Conservation (phyloP, 139 green algal genomes). For the Closterium sp. region DNA sequence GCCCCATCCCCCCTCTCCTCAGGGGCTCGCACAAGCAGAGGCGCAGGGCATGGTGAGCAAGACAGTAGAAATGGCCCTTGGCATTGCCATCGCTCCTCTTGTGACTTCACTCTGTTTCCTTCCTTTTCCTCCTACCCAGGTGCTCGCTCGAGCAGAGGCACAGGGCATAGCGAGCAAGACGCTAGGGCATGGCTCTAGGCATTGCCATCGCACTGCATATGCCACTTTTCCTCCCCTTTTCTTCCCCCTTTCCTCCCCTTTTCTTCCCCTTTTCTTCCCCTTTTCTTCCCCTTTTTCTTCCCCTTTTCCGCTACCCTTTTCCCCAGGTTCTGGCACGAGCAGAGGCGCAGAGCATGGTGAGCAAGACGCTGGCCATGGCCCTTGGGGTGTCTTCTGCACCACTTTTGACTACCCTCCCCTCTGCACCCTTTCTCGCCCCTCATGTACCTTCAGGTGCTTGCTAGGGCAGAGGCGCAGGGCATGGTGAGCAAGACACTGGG, state of each 20-base stretch:
- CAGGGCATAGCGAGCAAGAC: constrained; percentile 49
- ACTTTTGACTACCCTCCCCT: neutral
- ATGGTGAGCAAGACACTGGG: constrained; percentile 48
- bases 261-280: too few relatives aligned
- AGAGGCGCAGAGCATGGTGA: constrained; percentile 9
- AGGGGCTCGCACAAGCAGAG: constrained; percentile 32
- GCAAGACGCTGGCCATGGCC: constrained; percentile 18
- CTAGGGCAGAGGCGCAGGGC: constrained; percentile 48
- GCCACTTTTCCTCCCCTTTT: too few relatives aligned
- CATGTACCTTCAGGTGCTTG: constrained; percentile 22
- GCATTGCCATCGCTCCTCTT: constrained; percentile 12
- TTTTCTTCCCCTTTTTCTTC: neutral
- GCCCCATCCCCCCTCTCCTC: neutral
- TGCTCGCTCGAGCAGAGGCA: neutral
- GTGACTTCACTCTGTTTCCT: too few relatives aligned
- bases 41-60: constrained; percentile 50
- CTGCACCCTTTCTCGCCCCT: neutral
- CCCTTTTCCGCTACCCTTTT: too few relatives aligned
- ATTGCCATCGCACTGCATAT: constrained; percentile 10
- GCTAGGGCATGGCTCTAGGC: constrained; percentile 32
- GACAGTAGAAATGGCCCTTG: constrained; percentile 28
- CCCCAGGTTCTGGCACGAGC: neutral
- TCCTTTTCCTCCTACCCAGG: too few relatives aligned
- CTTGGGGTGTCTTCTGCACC: neutral
- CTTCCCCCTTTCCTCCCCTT: too few relatives aligned